Conservation (phyloP, 2,329 filamentous ascomycete genomes). For the Septoria petroselini region DNA sequence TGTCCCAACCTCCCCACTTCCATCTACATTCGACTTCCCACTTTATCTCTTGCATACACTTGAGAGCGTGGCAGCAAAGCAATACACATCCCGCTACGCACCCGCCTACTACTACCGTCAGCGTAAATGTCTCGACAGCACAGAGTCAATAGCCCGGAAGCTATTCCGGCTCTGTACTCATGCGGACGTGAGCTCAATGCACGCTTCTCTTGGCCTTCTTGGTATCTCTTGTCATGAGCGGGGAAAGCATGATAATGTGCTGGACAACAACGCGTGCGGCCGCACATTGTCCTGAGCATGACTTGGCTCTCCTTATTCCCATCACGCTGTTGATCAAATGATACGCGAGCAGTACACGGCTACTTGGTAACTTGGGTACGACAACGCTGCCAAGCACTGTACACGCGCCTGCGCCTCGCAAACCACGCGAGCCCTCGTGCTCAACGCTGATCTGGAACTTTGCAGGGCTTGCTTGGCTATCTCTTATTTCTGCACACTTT, state of each 20-base stretch:
- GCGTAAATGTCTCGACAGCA: neutral
- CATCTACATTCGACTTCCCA: too few species aligned
- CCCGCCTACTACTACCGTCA: too few species aligned
- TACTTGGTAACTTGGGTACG: too few species aligned
- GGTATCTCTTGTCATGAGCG: conserved; percentile 12
- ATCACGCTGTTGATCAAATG: neutral
- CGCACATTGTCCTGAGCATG: neutral
- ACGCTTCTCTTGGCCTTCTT: conserved; percentile 15
- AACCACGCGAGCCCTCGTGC: conserved; percentile 5
- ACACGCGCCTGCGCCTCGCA: neutral
- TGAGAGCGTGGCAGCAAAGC: too few species aligned
- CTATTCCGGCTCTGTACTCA: conserved; percentile 1
- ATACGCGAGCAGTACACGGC: neutral
- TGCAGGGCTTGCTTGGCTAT: neutral
- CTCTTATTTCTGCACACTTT: neutral
- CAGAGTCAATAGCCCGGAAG: neutral
- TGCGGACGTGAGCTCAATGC: conserved; percentile 1
- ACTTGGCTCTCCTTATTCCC: conserved; percentile 1
- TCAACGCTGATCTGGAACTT: conserved; percentile 3
- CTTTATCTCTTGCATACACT: too few species aligned
- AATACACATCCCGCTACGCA: too few species aligned
- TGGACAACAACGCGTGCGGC: neutral
- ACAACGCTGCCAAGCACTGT: neutral
- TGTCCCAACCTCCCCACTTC: too few species aligned
- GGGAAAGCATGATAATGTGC: conserved; percentile 5